Evolutionary conservation across 2,329 filamentous ascomycete genomes (phyloP), one percentile per base, ranked within the genome.

Genomic region (Apiospora aurea): DNA sequence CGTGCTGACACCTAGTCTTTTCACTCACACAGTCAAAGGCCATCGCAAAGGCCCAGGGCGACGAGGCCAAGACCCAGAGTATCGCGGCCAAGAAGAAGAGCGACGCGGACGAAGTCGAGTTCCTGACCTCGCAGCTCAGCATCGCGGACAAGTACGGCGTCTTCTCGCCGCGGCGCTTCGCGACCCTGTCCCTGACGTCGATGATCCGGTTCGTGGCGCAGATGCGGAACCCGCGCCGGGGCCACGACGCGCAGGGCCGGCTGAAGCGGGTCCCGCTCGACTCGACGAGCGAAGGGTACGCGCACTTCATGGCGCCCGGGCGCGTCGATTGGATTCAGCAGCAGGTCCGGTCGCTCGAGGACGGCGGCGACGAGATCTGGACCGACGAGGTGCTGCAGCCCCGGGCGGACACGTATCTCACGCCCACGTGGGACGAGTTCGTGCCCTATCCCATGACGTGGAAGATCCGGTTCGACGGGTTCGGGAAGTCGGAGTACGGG

Each of bases 101-200:
- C 16, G 44, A 21, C 16, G 44, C 44, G 44, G 44, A 2, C 44
- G 4, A 18, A 1, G 57, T 18, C 57, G 53, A 67, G 24, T 66
- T 69, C 41, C 18, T 67, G 24, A n/a, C 64, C 5, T 34, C 44
- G 24, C 67, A 61, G 24, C 46, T 57, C 5, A 21, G 57, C 18
- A 34, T 53, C 1, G 49, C 67, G 13, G 47, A 46, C 43, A 24
- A 51, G 1, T 72, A 67, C 24, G 71, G 71, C 24, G 67, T 70
- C 10, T 16, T 34, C 67, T 34, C 70, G 29, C 46, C 67, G 4
- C 51, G 57, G 74, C 83, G 87, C n/a, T 83, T 85, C 41, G 85
- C 74, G 64, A 73, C 74, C 6, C 71, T 73, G 11, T 74, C 75
- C 1, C 70, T 76, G 68, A 73, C 75, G 14, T 74, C 73, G 7